Percentiles rank a stretch among this genome's conserved stretches.
phyloP scores from a whole-genome alignment of 495 filamentous ascomycete species.

The Immersiella caudata region DNA sequence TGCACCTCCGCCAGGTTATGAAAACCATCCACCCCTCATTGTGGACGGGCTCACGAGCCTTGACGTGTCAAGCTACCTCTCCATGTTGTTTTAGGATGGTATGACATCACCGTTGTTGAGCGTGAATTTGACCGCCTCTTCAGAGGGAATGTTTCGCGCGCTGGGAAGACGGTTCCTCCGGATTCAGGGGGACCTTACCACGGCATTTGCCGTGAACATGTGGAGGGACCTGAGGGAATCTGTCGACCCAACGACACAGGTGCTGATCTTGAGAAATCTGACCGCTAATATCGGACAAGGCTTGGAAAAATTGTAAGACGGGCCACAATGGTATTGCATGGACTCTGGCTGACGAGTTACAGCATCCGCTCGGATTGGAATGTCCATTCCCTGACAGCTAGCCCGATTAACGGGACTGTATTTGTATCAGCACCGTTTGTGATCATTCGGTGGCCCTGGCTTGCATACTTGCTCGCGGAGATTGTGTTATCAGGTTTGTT shows the following conservation, averaged over 20 bases:
- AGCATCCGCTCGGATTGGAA: slow-evolving; percentile 12
- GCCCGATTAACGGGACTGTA: slow-evolving; percentile 8
- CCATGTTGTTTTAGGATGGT: slow-evolving; percentile 7
- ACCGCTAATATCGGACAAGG: not conserved
- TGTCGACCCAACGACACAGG: slow-evolving; percentile 1
- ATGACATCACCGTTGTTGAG: not conserved
- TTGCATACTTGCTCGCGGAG: slow-evolving; percentile 5
- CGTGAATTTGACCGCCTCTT: not conserved
- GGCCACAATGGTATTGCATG: not conserved
- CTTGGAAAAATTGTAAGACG: slow-evolving; percentile 8
- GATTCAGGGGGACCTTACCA: slow-evolving; percentile 8
- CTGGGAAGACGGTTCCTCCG: slow-evolving; percentile 4
- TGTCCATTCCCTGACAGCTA: not conserved
- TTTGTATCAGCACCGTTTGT: not conserved
- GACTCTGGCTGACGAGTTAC: not conserved
- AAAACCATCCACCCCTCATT: not conserved
- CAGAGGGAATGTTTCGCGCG: slow-evolving; percentile 11
- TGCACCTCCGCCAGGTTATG: not conserved
- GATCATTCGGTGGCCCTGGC: slow-evolving; percentile 6
- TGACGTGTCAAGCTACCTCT: not conserved
- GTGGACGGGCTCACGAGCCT: slow-evolving; percentile 6
- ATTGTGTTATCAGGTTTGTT: slow-evolving; percentile 8
- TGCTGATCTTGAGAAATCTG: slow-evolving; percentile 4
- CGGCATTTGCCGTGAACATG: slow-evolving; percentile 13
- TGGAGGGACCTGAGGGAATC: slow-evolving; percentile 4